Evolutionary conservation across 2,329 filamentous ascomycete species (phyloP), one percentile per base, ranked within the genome.

Genomic region (Venturia aucupariae): DNA sequence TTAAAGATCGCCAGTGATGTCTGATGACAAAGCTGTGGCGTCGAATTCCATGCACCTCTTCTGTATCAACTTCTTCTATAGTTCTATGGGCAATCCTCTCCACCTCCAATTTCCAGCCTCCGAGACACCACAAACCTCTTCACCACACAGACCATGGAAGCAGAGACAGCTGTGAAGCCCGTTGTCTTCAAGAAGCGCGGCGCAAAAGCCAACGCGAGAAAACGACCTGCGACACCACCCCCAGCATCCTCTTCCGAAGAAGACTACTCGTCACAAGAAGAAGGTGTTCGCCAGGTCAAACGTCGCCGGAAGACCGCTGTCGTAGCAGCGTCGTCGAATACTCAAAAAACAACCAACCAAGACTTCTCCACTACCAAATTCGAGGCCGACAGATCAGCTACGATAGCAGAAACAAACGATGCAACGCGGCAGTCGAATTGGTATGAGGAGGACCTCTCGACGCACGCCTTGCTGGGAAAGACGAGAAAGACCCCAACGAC

Each of bases 341-440:
- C 79, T 62, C 72, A 74, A 44, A 44, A 22, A 38, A 30, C 1
- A 3, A 7, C 7, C 11, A 63, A 64, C 7, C 32, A 35, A 38
- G 64, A 62, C 8, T 38, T 62, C 7, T 57, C 44, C n/a, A 77
- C 84, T 66, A 82, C 84, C 59, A 76, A 82, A 67, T 84, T 83
- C 75, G 75, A 81, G 62, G 84, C 87, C 65, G 83, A 90, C 74
- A 81, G 87, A 68, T 82, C 79, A 65, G 76, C 85, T 30, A 80
- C 81, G 68, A 85, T 91, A 69, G 80, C 85, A 69, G 82, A 81
- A 67, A 84, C 84, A 70, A 93, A 93, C 74, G 92, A 97, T 73
- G 93, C 94, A 24, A 97, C 93, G 1, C 96, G 95, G 71, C 84
- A 87, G 54, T 88, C 84, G 64, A 90, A 96, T 74, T 97, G 92